A percentile compares a stretch with the other conserved stretches of the same genome.
phyloP scores from a whole-genome alignment of 1,284 basidiomycete species.

The Ustilago crameri region DNA sequence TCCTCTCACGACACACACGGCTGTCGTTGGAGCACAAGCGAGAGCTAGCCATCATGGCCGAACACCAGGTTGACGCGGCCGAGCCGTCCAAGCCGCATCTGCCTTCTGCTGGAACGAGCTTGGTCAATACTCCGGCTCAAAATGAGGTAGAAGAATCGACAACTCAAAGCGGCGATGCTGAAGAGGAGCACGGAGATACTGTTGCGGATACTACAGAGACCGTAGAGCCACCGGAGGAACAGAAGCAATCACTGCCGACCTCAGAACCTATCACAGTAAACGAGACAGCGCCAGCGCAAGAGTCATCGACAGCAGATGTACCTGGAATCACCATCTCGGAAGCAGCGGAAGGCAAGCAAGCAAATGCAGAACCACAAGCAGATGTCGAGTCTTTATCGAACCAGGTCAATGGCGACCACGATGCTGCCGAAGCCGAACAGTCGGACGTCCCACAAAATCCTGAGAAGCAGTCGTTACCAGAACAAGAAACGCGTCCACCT shows the following conservation, averaged over 20 bases:
- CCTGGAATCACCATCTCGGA: conserved; percentile 27
- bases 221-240: not conserved
- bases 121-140: conserved; percentile 20
- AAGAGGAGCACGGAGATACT: not conserved
- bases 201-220: not conserved
- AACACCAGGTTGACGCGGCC: conserved; percentile 20
- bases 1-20: not conserved
- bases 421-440: not conserved
- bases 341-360: conserved; percentile 6
- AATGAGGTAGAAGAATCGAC: not conserved
- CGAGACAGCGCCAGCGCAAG: conserved; percentile 6
- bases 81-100: conserved; percentile 40
- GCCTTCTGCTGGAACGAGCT: conserved; percentile 38
- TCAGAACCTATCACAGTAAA: conserved; percentile 18
- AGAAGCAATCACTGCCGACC: conserved; percentile 10
- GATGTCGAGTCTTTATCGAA: not conserved
- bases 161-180: not conserved
- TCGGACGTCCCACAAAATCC: conserved; percentile 16
- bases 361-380: not conserved
- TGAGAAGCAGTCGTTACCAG: conserved; percentile 14
- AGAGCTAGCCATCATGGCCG: conserved; percentile 32
- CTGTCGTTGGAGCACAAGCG: not conserved
- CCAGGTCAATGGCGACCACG: not conserved
- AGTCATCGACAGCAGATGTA: not conserved
- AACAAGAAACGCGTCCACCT: conserved; percentile 12